Base-by-base conservation (phyloP, 2,329 filamentous ascomycete genomes). In the Xylaria sp. region DNA sequence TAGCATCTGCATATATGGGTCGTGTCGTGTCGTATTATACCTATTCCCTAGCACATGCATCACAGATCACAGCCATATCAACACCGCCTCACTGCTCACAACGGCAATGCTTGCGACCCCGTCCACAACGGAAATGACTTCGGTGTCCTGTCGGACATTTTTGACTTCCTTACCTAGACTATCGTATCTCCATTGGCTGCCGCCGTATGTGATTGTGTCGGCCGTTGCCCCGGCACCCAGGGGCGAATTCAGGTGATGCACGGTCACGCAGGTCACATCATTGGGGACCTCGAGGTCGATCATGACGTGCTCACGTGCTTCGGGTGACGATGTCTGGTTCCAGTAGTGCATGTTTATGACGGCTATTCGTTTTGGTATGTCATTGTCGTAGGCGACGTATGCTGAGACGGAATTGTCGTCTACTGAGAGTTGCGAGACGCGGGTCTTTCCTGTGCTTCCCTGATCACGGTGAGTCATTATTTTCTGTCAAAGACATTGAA, bases 101-200 rank as follows among this genome's bases (percentile, higher is more conserved):
- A 74, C 68, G 1, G 50, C 62, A 8, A 74, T 60, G 1, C 55
- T 58, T 1, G 65, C 71, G 9, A 65, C 54, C 0, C 72, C 72
- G 10, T 67, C 61, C 53, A 60, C 55, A 9, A 73, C 72, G 0
- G 47, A 30, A 35, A 75, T 37, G 4, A 56, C 64, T 46, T 68
- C 59, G 1, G 69, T 72, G 47, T 75, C 73, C 9, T 69, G 60
- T 51, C 70, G 63, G 4, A 74, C 69, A 6, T 68, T 66, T 58
- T 66, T 70, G 2, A 74, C 70, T 64, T 76, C 73, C 59, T 63
- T 63, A 0, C 74, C 73, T 1, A 66, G 52, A 58, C 71, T 74
- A 51, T 68, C 67, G 53, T 70, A 73, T 5, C 72, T 74, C 74
- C 73, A 76, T 60, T 74, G 72, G 55, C 73, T 75, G 3, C 73